A percentile compares a stretch with the other conserved stretches of the same genome.
phyloP scores from a whole-genome alignment of 2,329 filamentous ascomycete species.

The Fusarium sp. region DNA sequence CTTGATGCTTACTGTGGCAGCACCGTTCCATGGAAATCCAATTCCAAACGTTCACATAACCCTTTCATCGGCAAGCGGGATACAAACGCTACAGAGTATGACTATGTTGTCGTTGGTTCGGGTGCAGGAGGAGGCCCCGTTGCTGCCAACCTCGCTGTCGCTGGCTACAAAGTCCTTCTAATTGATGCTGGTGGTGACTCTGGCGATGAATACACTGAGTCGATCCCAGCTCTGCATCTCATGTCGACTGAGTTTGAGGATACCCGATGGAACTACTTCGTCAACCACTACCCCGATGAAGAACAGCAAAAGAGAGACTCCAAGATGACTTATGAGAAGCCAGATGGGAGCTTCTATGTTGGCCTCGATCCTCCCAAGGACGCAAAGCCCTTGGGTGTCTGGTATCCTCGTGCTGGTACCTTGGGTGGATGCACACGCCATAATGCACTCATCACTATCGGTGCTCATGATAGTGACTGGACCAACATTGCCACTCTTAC shows the following conservation, averaged over 20 bases:
- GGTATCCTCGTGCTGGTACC: slow-evolving; percentile 62
- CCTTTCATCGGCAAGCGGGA: slow-evolving; percentile 32
- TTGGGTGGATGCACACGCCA: slow-evolving; percentile 59
- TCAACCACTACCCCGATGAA: slow-evolving; percentile 71
- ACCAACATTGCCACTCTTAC: slow-evolving; percentile 58
- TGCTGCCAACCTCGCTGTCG: slow-evolving; percentile 69
- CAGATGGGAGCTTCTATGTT: slow-evolving; percentile 55
- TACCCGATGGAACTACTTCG: slow-evolving; percentile 71
- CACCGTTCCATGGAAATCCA: neutral
- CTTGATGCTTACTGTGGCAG: neutral
- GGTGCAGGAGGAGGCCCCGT: slow-evolving; percentile 70
- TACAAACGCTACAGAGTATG: slow-evolving; percentile 56
- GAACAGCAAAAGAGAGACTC: slow-evolving; percentile 63
- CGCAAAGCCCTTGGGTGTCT: slow-evolving; percentile 58
- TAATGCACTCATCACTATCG: slow-evolving; percentile 58
- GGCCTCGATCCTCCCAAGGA: slow-evolving; percentile 55
- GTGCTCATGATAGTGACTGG: slow-evolving; percentile 61
- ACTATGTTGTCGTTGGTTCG: slow-evolving; percentile 73
- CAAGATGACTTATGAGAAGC: slow-evolving; percentile 60
- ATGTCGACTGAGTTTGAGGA: slow-evolving; percentile 49
- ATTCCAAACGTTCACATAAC: slow-evolving; percentile 5
- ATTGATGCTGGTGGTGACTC: slow-evolving; percentile 73
- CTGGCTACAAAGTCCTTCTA: slow-evolving; percentile 70
- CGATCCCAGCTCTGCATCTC: slow-evolving; percentile 50
- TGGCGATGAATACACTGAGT: slow-evolving; percentile 52